Base-by-base conservation (phyloP, 495 filamentous ascomycete species). In the Geoglossum glabrum region DNA sequence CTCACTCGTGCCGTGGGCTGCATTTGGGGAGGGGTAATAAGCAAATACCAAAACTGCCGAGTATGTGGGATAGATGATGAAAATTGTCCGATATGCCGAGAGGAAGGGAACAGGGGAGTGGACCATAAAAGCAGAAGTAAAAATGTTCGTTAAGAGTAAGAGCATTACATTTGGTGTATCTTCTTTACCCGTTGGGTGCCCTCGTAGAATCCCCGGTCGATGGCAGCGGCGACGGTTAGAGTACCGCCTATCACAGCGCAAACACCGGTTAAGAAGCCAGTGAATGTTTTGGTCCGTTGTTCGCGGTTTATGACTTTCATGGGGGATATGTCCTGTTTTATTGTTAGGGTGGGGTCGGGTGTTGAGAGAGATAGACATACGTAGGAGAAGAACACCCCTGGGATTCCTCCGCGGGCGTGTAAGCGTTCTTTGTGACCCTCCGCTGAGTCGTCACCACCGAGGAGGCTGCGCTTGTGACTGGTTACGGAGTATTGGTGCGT, bases 231-330 rank as follows among this genome's bases (percentile, higher is more conserved):
- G 8, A 99, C 92, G 0, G 92, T 99, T 60, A 99, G 68, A 0
- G 92, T 97, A 61, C 92, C 92, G 59, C 92, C 92, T 46, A 99
- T 83, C 54, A 96, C 83, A 23, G 92, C 90, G 66, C 92, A 97
- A 7, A 97, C 79, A 50, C 93, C 92, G 1, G 90, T 88, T 46
- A 99, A 64, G 73, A 99, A 97, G 5, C 85, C 84, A 0, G 85
- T 78, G 68, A 97, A 90, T 17, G 82, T 80, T 73, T 96, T 96
- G 19, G 80, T 71, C 21, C 87, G 80, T 60, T 84, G 84, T 73
- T 99, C 92, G 43, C 88, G 81, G 74, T 97, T 99, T 72, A 99
- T 85, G 46, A 99, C 93, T 71, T 97, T 99, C 93, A 99, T 97
- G 30, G 92, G 92, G 1, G 92, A 97, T 71, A 99, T 97, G 67